A percentile compares a stretch with the other conserved stretches of the same genome.
Evolutionary conservation across 2,329 filamentous ascomycete species (phyloP).

Genomic region (Sclerotinia glacialis): DNA sequence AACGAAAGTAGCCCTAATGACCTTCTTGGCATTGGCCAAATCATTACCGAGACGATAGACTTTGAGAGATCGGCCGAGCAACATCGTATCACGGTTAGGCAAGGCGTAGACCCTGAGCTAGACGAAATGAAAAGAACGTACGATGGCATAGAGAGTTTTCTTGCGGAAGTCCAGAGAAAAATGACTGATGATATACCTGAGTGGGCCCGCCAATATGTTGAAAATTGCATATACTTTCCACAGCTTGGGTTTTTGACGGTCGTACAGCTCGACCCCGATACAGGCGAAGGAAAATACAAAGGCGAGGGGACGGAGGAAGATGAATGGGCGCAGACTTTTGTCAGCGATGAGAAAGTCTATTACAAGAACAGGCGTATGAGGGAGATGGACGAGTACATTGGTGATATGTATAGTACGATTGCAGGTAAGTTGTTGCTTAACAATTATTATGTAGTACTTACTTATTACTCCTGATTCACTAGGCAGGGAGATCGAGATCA

Average conservation of each 20-base stretch:
- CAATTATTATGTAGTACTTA: not conserved
- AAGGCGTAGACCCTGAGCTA: constrained; percentile 69
- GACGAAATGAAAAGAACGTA: constrained; percentile 77
- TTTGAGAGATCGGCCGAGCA: constrained; percentile 69
- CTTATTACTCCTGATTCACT: not conserved
- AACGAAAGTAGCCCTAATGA: constrained; percentile 56
- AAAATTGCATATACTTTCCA: constrained; percentile 84
- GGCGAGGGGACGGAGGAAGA: constrained; percentile 56
- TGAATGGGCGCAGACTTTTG: constrained; percentile 76
- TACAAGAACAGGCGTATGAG: constrained; percentile 84
- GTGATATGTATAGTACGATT: constrained; percentile 82
- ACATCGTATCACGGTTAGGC: constrained; percentile 68
- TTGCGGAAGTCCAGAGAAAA: constrained; percentile 65
- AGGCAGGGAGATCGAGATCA: constrained; percentile 88
- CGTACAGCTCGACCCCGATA: constrained; percentile 59
- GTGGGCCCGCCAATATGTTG: constrained; percentile 51
- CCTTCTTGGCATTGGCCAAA: constrained; percentile 64
- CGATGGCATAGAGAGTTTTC: constrained; percentile 70
- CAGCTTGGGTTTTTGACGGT: constrained; percentile 87
- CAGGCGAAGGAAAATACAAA: constrained; percentile 59
- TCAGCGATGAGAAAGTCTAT: constrained; percentile 67
- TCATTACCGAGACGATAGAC: constrained; percentile 73
- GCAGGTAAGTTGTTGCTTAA: constrained; percentile 54
- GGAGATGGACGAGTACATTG: constrained; percentile 76
- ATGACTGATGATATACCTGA: constrained; percentile 62